Base-by-base conservation (phyloP, 2,329 filamentous ascomycete species). In the Monosporascus sp. region DNA sequence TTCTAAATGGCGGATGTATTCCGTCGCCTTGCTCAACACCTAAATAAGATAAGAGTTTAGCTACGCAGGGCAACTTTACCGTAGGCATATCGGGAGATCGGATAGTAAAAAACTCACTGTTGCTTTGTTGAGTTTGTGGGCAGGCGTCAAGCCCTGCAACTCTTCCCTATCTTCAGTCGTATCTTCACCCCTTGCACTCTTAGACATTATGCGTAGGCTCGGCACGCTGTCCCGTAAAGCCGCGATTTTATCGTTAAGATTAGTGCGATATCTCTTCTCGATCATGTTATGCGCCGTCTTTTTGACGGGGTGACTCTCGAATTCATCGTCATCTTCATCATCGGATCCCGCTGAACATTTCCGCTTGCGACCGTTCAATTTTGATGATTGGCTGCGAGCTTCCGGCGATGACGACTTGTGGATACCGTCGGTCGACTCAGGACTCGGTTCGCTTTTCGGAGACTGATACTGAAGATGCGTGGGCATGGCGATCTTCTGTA, bases 221-320 rank as follows among this genome's bases (percentile, higher is more conserved):
- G 93, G 93, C 15, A 97, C 91, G 65, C 90, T 96, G 69, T 97
- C 91, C 62, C 92, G 82, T 56, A 97, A 75, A 54, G 92, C 91
- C 46, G 91, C 88, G 63, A 97, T 97, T 75, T 97, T 97, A 68
- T 97, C 93, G 66, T 97, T 97, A 53, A 97, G 79, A 65, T 97
- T 97, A 51, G 90, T 96, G 63, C 93, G 86, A 70, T 97, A 97
- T 60, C 93, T 80, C 78, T 97, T 97, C 74, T 97, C 93, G 57
- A 97, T 97, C 80, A 97, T 94, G 71, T 97, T 97, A 72, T 97
- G 93, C 2, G 93, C 91, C 34, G 92, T 95, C 79, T 97, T 97
- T 78, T 96, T 97, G 54, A 77, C 65, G 27, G 75, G 75, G 22
- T 77, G 84, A 61, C 76, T 81, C 60, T 79, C 80, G 49, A 82